Evolutionary conservation across 2,329 filamentous ascomycete species (phyloP), one percentile per base, ranked within the genome.

Genomic region (Arthrobotrys sinensis): DNA sequence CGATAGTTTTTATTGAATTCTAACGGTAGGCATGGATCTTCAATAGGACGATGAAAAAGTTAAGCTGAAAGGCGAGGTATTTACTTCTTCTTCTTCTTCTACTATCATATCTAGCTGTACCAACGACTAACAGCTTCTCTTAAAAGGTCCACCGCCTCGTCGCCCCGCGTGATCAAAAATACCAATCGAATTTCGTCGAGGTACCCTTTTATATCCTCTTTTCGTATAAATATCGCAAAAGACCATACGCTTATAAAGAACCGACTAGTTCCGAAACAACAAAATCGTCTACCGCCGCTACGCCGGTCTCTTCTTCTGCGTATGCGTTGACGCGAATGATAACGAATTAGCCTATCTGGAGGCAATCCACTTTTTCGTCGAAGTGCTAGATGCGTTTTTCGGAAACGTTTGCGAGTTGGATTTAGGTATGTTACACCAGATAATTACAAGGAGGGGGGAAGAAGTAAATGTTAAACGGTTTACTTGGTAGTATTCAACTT

Each of bases 101-200:
- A 12, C 70, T 43, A n/a, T 16, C 60, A 19, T 32, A 10, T 48
- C 7, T n/a, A 12, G 40, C 3, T 3, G 10, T 52, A 14, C 16
- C 24, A 24, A 24, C 12, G 16, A 14, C 19, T 10, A 8, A 28
- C 24, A 28, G 4, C 24, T 21, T 4, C 24, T 14, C 28, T 3
- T 1, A 34, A 52, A 52, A 94, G 91, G 93, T 98, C 82, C 96
- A 99, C 88, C 94, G 96, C 80, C 93, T 99, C 81, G 95, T 99
- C 79, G 96, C 96, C 0, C 96, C 96, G 5, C 93, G 96, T 83
- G 96, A 99, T 86, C 96, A 99, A 84, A 99, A 99, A 85, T 97
- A 99, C 88, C 96, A 99, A 85, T 97, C 94, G 86, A 99, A 99
- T 87, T 99, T 99, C 83, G 96, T 99, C 88, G 96, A 99, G 82